Evolutionary conservation across 257 asterid species (phyloP), one percentile per base, ranked within the genome.

Genomic region (Leptodermis oblonga): DNA sequence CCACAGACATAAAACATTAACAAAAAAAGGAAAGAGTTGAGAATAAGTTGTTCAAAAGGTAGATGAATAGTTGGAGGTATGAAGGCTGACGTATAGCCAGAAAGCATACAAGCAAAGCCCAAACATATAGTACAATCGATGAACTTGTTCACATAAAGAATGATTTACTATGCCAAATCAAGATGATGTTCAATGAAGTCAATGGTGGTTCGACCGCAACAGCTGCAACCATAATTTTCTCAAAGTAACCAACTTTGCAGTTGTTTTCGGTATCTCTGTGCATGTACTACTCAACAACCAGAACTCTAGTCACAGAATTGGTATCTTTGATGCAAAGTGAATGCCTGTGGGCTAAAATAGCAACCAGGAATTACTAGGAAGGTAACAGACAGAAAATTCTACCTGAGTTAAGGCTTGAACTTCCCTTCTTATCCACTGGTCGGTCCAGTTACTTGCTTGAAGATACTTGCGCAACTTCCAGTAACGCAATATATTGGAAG

Each of bases 361-460:
- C 31, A 65, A 71, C 22, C 22, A 7, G 23, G 17, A 65, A 36
- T 17, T 31, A 42, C 34, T 71, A 6, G 17, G 18, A 66, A 28
- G 31, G 52, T 37, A 54, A 66, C 60, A 31, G 56, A 65, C 37
- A 64, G 28, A 33, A 66, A 17, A 37, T 31, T 31, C 14, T 22
- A 88, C 96, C 92, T 83, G 94, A 74, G 80, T 79, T 70, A 86
- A 66, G 67, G 96, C 88, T 81, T 91, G 96, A 61, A 87, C 65
- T 81, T 88, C 97, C 76, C 97, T 83, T 77, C 82, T 88, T 74
- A 86, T 69, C 97, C 96, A 91, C 73, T 78, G 78, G 46, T 77
- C 73, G 64, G 86, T 84, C 84, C 82, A 86, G 55, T 55, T 82
- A 72, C 78, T 86, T 53, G 76, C 82, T 78, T 77, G 89, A 42